Evolutionary conservation across 75 land plant genomes (phyloP).

Genomic region (Adiantum capillusveneris): DNA sequence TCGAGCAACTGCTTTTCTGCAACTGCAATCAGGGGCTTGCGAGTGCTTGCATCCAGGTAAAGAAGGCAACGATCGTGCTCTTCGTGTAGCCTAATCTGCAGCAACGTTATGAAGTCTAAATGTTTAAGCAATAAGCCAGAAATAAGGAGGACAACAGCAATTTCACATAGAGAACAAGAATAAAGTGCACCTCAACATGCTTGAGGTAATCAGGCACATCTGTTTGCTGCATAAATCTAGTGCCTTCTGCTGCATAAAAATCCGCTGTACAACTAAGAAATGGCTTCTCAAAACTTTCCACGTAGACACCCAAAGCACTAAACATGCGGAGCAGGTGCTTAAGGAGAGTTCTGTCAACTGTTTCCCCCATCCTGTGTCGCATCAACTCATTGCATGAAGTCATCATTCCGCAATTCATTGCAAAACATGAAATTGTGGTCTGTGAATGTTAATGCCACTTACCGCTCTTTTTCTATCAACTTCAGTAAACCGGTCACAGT

Average conservation of each 20-base stretch:
- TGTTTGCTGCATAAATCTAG: constrained; percentile 89
- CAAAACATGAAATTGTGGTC: too few species aligned
- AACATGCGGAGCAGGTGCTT: constrained; percentile 98
- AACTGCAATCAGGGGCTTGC: constrained; percentile 70
- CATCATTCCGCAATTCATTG: too few species aligned
- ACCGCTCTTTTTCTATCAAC: constrained; percentile 95
- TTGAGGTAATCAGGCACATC: constrained; percentile 95
- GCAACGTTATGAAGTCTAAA: not conserved
- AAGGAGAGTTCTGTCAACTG: constrained; percentile 79
- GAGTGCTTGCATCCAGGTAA: constrained; percentile 80
- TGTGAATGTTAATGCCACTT: constrained; percentile 3
- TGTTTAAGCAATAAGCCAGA: not conserved
- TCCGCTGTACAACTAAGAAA: constrained; percentile 86
- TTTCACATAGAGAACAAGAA: not conserved
- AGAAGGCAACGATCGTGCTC: constrained; percentile 92
- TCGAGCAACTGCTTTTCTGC: constrained; percentile 91
- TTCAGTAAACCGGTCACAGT: constrained; percentile 86
- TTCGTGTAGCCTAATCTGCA: constrained; percentile 83
- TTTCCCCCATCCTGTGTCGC: constrained; percentile 75
- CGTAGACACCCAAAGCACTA: constrained; percentile 88
- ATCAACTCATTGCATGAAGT: not conserved
- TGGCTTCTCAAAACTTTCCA: constrained; percentile 92
- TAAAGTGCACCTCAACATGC: constrained; percentile 80
- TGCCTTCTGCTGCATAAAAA: constrained; percentile 96
- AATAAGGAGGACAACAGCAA: too few species aligned